These are phyloP conservation scores for Juncus effusus DNA, from an alignment of 176 grass and related monocot genomes.

Conservation along the genomic window DNA sequence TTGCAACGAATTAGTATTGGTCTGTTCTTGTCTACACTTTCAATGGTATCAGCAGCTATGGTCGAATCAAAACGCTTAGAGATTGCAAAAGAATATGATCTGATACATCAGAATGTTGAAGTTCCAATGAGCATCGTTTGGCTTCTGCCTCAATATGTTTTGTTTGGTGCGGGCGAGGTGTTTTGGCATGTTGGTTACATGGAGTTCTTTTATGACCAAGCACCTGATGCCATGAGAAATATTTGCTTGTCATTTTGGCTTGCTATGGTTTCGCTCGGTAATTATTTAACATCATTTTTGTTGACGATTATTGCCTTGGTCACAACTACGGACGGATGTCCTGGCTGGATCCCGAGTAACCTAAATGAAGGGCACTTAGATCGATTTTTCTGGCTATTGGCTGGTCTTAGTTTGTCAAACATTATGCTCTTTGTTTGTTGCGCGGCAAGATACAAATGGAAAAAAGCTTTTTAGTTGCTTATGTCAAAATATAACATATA, in stretches of 20 bases:
- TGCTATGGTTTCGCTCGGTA: constrained; percentile 24
- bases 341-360: constrained; percentile 39
- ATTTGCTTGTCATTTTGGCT: constrained; percentile 23
- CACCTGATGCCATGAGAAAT: constrained; percentile 30
- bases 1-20: constrained; percentile 59
- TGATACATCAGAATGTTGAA: constrained; percentile 27
- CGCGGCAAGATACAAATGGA: constrained; percentile 31
- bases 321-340: constrained; percentile 20
- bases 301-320: constrained; percentile 23
- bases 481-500: neutral
- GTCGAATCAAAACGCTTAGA: constrained; percentile 56
- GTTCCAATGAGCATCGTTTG: constrained; percentile 62
- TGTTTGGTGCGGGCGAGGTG: constrained; percentile 25
- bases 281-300: constrained; percentile 36
- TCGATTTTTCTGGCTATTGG: constrained; percentile 30
- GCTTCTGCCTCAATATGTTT: constrained; percentile 42
- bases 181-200: constrained; percentile 30
- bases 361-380: constrained; percentile 37
- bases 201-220: constrained; percentile 30
- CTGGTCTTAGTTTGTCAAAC: constrained; percentile 20
- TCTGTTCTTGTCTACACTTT: constrained; percentile 58
- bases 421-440: constrained; percentile 27
- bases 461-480: constrained; percentile 11
- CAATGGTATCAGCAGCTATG: constrained; percentile 58
- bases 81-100: constrained; percentile 22